Evolutionary conservation across 805 yeast species (phyloP), one percentile per base, ranked within the genome.

Genomic region (Candida pini): DNA sequence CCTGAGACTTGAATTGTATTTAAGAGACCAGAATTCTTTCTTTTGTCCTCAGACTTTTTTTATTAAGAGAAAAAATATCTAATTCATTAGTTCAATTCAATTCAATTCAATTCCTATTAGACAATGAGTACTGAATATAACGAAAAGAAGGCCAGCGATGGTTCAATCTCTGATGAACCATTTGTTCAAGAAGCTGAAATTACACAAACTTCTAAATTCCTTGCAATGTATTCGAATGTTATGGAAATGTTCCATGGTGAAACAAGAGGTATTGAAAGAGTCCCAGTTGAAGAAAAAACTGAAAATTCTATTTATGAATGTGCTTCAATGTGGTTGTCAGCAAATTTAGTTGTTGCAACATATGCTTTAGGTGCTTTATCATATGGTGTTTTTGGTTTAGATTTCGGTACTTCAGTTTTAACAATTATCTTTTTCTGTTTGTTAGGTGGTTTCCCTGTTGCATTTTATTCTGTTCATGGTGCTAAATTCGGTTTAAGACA

Each of bases 271-370:
- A 78, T 89, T 43, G 95, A 86, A 50, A 68, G 81, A 27, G 73
- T 89, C 37, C 76, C 84, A 7, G 95, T 82, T 41, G 83, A 79
- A 29, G 90, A 85, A 58, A 80, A 85, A 56, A 69, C 72, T 30
- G 86, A 80, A 42, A 70, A 69, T 29, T 77, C 84, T 24, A 54
- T 81, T 40, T 65, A 74, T 63, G 74, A 73, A 45, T 83, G 92
- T 20, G 86, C 87, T 29, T 68, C 89, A 32, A 83, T 88, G 90
- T 88, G 96, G 95, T 71, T 82, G 49, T 81, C 94, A 6, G 94
- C 95, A 24, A 87, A 88, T 62, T 68, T 85, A 71, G 95, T 85
- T 37, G 74, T 88, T 52, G 87, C 96, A 15, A 76, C 96, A 13
- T 77, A 74, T 49, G 68, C 95, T 7, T 64, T 86, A 31, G 96